These are phyloP conservation scores for Vaccinium darrowii DNA, from an alignment of 148 eudicot species.

Conservation along the genomic window DNA sequence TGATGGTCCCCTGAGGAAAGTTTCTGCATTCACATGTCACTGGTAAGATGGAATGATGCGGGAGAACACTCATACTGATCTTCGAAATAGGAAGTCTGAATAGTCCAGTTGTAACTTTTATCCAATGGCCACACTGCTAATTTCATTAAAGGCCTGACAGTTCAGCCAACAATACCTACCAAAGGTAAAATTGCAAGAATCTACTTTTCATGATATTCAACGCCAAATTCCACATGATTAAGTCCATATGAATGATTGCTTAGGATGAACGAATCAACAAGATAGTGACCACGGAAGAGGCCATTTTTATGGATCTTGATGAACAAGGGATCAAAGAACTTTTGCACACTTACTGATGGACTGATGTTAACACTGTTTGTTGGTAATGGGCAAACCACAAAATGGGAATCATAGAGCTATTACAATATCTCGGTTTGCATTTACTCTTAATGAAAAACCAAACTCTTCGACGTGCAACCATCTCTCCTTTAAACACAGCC, in stretches of 20 bases:
- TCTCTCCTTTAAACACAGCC: not conserved
- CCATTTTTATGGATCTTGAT: not conserved
- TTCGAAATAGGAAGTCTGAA: not conserved
- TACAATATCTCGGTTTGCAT: not conserved
- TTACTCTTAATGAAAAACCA: not conserved
- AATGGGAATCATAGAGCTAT: conserved; percentile 2
- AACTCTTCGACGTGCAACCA: conserved; percentile 13
- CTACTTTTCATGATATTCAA: not conserved
- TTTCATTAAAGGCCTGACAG: not conserved
- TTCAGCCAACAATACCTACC: not conserved
- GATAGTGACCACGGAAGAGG: not conserved
- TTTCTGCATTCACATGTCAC: conserved; percentile 57
- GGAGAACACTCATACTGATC: not conserved
- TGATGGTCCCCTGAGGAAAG: conserved; percentile 96
- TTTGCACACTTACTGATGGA: not conserved
- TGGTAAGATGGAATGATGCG: conserved; percentile 1
- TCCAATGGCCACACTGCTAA: not conserved
- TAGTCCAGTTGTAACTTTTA: not conserved
- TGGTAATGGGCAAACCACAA: not conserved
- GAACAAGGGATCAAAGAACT: conserved; percentile 5
- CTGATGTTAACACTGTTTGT: conserved; percentile 4
- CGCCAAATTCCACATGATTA: not conserved
- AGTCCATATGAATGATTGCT: not conserved
- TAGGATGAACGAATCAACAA: not conserved
- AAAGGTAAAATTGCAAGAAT: conserved; percentile 5